A percentile compares a stretch with the other conserved stretches of the same genome.
phyloP scores from a whole-genome alignment of 345 rosid genomes.

The Eucalyptus curtisii region DNA sequence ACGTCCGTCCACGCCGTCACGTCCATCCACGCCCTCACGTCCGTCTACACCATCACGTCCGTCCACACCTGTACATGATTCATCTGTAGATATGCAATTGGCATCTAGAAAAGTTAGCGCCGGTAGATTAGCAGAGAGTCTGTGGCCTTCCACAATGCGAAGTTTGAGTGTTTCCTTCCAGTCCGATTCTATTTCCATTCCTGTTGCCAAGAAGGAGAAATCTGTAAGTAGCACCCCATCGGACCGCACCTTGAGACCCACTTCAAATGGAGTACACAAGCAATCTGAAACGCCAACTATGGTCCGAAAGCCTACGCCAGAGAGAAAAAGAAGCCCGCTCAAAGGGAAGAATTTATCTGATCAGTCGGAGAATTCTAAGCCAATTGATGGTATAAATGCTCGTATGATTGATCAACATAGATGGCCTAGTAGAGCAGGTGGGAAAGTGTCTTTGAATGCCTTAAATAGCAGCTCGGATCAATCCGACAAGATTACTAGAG shows the following conservation, averaged over 20 bases:
- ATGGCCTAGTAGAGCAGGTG: conserved; percentile 83
- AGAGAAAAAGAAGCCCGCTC: conserved; percentile 74
- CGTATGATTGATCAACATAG: conserved; percentile 84
- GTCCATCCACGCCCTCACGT: not conserved
- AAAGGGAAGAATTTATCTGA: conserved; percentile 73
- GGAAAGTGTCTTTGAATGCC: conserved; percentile 39
- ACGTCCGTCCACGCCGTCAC: conserved; percentile 39
- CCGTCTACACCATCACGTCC: conserved; percentile 35
- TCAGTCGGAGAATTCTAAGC: conserved; percentile 92
- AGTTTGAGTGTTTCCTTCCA: conserved; percentile 94
- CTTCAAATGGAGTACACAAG: conserved; percentile 72
- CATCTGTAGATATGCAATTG: conserved; percentile 33
- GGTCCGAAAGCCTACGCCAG: conserved; percentile 65
- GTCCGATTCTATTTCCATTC: conserved; percentile 77
- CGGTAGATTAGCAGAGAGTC: conserved; percentile 69
- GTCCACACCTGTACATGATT: conserved; percentile 65
- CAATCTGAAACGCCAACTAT: conserved; percentile 39
- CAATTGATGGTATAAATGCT: conserved; percentile 50
- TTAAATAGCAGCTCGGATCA: conserved; percentile 49
- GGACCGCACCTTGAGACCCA: conserved; percentile 79
- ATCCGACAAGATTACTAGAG: conserved; percentile 34
- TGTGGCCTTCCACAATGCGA: conserved; percentile 99
- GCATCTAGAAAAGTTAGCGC: conserved; percentile 53
- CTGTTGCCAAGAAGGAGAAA: conserved; percentile 78
- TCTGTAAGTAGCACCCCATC: conserved; percentile 30